phyloP scores from a whole-genome alignment of 2,329 filamentous ascomycete genomes.

The Decorospora gaudefroyi region DNA sequence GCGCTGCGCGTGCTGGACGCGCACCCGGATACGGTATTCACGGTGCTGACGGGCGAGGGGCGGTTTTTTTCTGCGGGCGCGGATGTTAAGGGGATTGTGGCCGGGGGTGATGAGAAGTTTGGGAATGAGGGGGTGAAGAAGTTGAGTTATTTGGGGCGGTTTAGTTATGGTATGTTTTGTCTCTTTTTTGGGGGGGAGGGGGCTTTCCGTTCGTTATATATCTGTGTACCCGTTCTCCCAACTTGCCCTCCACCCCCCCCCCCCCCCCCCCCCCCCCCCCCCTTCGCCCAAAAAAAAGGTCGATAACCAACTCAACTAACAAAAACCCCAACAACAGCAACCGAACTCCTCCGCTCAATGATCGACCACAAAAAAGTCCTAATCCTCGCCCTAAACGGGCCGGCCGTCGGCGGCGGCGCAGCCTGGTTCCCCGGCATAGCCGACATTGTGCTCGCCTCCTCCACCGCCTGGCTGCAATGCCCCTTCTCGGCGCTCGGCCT shows the following conservation, averaged over 20 bases:
- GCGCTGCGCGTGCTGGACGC: slow-evolving; percentile 54
- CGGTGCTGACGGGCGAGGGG: slow-evolving; percentile 57
- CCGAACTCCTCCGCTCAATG: slow-evolving; percentile 51
- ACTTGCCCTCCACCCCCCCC: too few relatives aligned
- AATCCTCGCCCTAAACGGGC: slow-evolving; percentile 57
- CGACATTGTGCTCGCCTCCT: slow-evolving; percentile 56
- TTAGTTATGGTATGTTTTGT: slow-evolving; percentile 39
- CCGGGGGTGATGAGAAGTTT: slow-evolving; percentile 1
- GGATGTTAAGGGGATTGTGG: slow-evolving; percentile 50
- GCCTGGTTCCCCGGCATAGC: slow-evolving; percentile 57
- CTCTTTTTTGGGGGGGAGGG: too few relatives aligned
- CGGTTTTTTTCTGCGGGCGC: slow-evolving; percentile 58
- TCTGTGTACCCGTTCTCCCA: too few relatives aligned
- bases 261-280: too few relatives aligned
- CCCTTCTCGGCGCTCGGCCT: slow-evolving; percentile 56
- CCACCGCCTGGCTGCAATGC: slow-evolving; percentile 54
- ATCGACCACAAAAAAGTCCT: slow-evolving; percentile 59
- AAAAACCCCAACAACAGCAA: slow-evolving; percentile 10
- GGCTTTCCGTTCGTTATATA: not conserved
- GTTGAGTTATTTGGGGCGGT: slow-evolving; percentile 31
- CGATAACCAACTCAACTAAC: not conserved
- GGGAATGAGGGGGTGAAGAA: slow-evolving; percentile 45
- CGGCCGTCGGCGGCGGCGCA: slow-evolving; percentile 56
- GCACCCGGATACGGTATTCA: slow-evolving; percentile 56
- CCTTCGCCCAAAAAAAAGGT: too few relatives aligned